phyloP scores from a whole-genome alignment of 805 yeast genomes.

The Yamadazyma akitaensis region DNA sequence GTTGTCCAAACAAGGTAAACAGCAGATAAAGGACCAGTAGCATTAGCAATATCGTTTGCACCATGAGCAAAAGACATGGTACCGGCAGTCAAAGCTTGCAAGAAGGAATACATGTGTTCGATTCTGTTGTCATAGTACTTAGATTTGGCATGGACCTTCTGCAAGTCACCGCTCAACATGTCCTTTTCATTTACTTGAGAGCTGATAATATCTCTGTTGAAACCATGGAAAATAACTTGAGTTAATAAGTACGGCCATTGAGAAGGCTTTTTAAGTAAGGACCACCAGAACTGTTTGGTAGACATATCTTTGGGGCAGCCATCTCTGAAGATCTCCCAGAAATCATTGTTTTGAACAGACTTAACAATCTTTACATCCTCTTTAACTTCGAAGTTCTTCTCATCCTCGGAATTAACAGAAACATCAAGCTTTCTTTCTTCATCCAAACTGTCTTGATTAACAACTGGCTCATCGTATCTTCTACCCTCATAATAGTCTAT shows the following conservation, averaged over 20 bases:
- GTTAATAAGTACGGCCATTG: slow-evolving; percentile 50
- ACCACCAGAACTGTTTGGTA: slow-evolving; percentile 40
- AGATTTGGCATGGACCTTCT: slow-evolving; percentile 52
- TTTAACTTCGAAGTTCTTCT: slow-evolving; percentile 7
- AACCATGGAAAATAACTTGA: slow-evolving; percentile 53
- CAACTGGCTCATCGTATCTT: slow-evolving; percentile 26
- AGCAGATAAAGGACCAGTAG: slow-evolving; percentile 71
- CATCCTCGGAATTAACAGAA: slow-evolving; percentile 9
- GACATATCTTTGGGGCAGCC: slow-evolving; percentile 16
- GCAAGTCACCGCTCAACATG: slow-evolving; percentile 44
- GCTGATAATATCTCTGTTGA: slow-evolving; percentile 58
- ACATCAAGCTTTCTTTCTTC: slow-evolving; percentile 11
- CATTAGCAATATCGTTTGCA: slow-evolving; percentile 75
- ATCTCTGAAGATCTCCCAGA: slow-evolving; percentile 6
- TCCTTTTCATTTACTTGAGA: slow-evolving; percentile 41
- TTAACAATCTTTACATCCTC: slow-evolving; percentile 7
- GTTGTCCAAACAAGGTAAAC: slow-evolving; percentile 60
- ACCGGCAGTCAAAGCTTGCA: slow-evolving; percentile 71
- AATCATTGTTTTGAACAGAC: background rate
- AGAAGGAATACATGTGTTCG: slow-evolving; percentile 63
- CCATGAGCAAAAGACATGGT: slow-evolving; percentile 85
- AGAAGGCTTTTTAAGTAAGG: slow-evolving; percentile 43
- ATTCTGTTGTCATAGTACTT: slow-evolving; percentile 68
- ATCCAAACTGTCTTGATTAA: slow-evolving; percentile 4
- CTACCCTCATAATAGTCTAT: slow-evolving; percentile 68